Base-by-base conservation (phyloP, 2,329 filamentous ascomycete genomes). In the Didymella exigua region DNA sequence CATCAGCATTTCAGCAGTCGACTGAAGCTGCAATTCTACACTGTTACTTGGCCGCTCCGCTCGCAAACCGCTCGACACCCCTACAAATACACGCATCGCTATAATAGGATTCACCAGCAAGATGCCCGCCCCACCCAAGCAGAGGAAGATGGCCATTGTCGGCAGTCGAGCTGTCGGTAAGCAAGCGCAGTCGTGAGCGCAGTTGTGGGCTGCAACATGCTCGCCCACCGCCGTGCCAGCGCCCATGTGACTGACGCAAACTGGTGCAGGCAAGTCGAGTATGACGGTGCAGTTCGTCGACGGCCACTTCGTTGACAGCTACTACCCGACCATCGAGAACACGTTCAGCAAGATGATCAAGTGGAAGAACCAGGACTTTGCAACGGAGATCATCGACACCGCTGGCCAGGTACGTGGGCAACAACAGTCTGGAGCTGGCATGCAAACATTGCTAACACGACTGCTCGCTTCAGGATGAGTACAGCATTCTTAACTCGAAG, bases 311-410 rank as follows among this genome's bases (percentile, higher is more conserved):
- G 93, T 99, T 72, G 95, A 99, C 77, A 96, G 90, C 77, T 99
- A 99, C 79, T 99, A 99, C 76, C 95, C 95, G 30, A 99, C 95
- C 34, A 98, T 99, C 71, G 95, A 99, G 77, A 99, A 98, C 77
- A 98, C 93, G 2, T 99, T 99, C 76, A 96, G 89, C 81, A 96
- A 96, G 76, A 88, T 92, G 65, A 96, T 99, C 75, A 89, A 91
- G 68, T 89, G 90, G 77, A 96, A 95, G 77, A 89, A 90, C 45
- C 91, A 97, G 76, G 95, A 98, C 63, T 99, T 88, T 77, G 87
- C 90, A 46, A 96, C 93, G 11, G 95, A 99, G 79, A 98, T 99
- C 70, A 95, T 99, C 75, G 95, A 99, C 75, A 99, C 95, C 24
- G 95, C 95, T 48, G 95, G 95, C 57, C 93, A 96, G 83, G 89